Conservation (phyloP, 345 rosid species). For the Arabidopsis thaliana region DNA sequence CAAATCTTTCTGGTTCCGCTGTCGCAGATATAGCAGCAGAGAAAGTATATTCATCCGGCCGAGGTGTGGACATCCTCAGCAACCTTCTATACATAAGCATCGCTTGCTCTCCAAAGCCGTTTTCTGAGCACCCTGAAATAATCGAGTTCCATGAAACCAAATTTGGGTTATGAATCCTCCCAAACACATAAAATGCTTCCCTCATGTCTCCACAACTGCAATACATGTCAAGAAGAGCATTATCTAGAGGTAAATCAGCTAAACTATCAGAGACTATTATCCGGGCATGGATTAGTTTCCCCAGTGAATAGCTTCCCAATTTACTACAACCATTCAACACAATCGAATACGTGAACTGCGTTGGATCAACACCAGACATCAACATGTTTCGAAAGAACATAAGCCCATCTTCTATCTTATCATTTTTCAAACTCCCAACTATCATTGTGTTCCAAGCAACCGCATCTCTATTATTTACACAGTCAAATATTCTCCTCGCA, state of each 20-base stretch:
- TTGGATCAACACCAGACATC: conserved; percentile 57
- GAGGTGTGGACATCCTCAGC: conserved; percentile 45
- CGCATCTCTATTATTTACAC: conserved; percentile 58
- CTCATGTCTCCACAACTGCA: conserved; percentile 61
- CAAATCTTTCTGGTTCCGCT: conserved; percentile 42
- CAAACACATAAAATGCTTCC: conserved; percentile 56
- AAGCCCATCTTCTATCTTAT: conserved; percentile 54
- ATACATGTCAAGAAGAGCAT: conserved; percentile 88
- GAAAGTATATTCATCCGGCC: conserved; percentile 82
- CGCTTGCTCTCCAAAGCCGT: conserved; percentile 62
- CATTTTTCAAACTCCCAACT: conserved; percentile 70
- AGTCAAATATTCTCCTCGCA: conserved; percentile 54
- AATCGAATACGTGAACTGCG: conserved; percentile 74
- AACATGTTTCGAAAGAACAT: conserved; percentile 57
- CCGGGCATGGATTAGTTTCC: conserved; percentile 63
- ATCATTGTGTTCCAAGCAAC: conserved; percentile 84
- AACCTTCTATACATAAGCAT: conserved; percentile 58
- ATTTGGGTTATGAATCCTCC: conserved; percentile 53
- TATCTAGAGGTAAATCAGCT: conserved; percentile 69
- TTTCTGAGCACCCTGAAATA: conserved; percentile 69
- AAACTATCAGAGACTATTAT: conserved; percentile 53
- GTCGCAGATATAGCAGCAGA: conserved; percentile 70
- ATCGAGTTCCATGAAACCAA: conserved; percentile 89
- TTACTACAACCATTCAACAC: conserved; percentile 70
- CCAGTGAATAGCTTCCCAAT: conserved; percentile 51